Evolutionary conservation across 2,329 filamentous ascomycete genomes (phyloP), one percentile per base, ranked within the genome.

Genomic region (Elsinoe perseae): DNA sequence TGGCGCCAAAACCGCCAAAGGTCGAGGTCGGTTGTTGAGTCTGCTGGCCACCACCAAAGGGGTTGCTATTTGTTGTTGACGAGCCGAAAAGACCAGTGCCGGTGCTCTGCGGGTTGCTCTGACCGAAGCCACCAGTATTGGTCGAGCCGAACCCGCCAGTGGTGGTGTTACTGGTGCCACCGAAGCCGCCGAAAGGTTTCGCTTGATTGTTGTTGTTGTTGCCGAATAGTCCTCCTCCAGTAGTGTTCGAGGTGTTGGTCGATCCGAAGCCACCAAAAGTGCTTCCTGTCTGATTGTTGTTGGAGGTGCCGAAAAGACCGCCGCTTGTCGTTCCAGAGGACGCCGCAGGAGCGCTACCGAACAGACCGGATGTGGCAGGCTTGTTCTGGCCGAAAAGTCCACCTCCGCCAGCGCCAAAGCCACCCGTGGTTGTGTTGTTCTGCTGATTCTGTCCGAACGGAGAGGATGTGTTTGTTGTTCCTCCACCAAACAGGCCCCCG

Each of bases 31-130:
- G 60, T 64, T 61, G 14, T 64, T 67, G 5, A 59, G 60, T 61
- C 57, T 71, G 61, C 64, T 68, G 46, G 56, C 57, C 14, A 9
- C 54, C 56, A 4, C 65, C 65, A 43, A 68, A 68, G 28, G 60
- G 56, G 34, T 64, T 62, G 61, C 58, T 64, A 58, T 56, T 63
- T 62, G 46, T 59, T 58, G 10, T 64, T 54, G 20, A 64, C 61
- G 56, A 59, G 50, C 65, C 66, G 46, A 65, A 66, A 8, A 66
- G 53, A 23, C 63, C 56, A n/a, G 43, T 56, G 30, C 61, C 59
- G 10, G 61, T 66, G 12, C 64, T 64, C 46, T 60, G 61, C 58
- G 71, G 74, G 59, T 68, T 75, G 56, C 64, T 65, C 23, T 67
- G 65, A 42, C 66, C 66, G 7, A 66, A 66, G 12, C 62, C 56